Conservation (phyloP, 2,329 filamentous ascomycete species). For the Sodiomyces alkalinus region DNA sequence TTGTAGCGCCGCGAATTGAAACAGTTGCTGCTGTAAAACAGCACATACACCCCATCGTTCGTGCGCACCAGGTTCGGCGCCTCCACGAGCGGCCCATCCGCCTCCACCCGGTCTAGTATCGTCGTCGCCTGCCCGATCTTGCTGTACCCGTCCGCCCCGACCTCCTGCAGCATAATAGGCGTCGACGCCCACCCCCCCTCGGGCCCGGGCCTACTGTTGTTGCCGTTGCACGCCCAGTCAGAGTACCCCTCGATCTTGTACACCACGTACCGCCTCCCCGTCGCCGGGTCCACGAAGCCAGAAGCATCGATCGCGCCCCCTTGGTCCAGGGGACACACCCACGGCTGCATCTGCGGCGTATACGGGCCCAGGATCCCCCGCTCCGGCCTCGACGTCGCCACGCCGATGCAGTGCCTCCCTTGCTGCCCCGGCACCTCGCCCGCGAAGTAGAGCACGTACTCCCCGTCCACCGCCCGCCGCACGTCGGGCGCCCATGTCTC, state of each 20-base stretch:
- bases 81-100: slow-evolving; percentile 42
- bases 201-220: too few species aligned
- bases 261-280: slow-evolving; percentile 38
- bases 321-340: slow-evolving; percentile 34
- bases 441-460: slow-evolving; percentile 46
- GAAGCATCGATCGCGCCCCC: slow-evolving; percentile 50
- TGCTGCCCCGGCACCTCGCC: slow-evolving; percentile 24
- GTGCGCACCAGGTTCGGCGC: slow-evolving; percentile 39
- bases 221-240: slow-evolving; percentile 36
- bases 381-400: slow-evolving; percentile 27
- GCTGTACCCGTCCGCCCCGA: slow-evolving; percentile 34
- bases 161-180: slow-evolving; percentile 40
- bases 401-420: slow-evolving; percentile 41
- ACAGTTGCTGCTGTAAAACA: slow-evolving; percentile 49
- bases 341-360: slow-evolving; percentile 25
- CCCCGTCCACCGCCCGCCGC: slow-evolving; percentile 28
- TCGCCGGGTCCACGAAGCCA: slow-evolving; percentile 38
- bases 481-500: slow-evolving; percentile 51
- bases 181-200: slow-evolving; percentile 30
- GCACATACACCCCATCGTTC: slow-evolving; percentile 33
- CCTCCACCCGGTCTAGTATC: slow-evolving; percentile 27
- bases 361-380: slow-evolving; percentile 35
- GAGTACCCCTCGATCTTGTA: slow-evolving; percentile 55
- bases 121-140: slow-evolving; percentile 31
- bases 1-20: slow-evolving; percentile 39